Percentiles rank a stretch among this genome's conserved stretches.
phyloP scores from a whole-genome alignment of 164 flowering plant genomes.

The Nymphaea thermarum region DNA sequence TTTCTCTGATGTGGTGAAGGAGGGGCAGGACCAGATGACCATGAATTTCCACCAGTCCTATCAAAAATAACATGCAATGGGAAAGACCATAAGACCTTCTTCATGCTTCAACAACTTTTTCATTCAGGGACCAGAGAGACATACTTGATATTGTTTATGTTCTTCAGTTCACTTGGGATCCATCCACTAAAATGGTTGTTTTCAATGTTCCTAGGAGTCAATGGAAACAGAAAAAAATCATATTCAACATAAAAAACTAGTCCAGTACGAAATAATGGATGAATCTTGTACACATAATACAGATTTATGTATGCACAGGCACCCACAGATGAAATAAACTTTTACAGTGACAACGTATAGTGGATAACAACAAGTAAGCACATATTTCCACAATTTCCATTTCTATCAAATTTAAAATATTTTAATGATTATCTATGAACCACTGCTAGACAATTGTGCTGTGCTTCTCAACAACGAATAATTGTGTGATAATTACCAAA shows the following conservation, averaged over 20 bases:
- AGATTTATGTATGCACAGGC: too few relatives aligned
- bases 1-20: constrained; percentile 9
- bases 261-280: too few relatives aligned
- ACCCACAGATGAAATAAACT: too few relatives aligned
- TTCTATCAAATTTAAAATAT: too few relatives aligned
- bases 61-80: constrained; percentile 5
- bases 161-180: constrained; percentile 50
- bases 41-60: constrained; percentile 70
- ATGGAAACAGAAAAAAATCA: background rate
- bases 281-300: too few relatives aligned
- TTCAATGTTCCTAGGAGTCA: constrained; percentile 45
- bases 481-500: too few relatives aligned
- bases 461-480: too few relatives aligned
- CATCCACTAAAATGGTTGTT: constrained; percentile 69
- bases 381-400: too few relatives aligned
- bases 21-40: constrained; percentile 56
- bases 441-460: too few relatives aligned
- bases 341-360: too few relatives aligned
- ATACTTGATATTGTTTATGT: constrained; percentile 45
- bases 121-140: constrained; percentile 10
- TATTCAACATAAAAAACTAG: background rate
- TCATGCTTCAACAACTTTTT: background rate
- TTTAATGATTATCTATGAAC: too few relatives aligned
- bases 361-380: too few relatives aligned
- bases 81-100: background rate